Evolutionary conservation across 139 green algal species (phyloP).

Genomic region (Chlorokybus atmophyticus): DNA sequence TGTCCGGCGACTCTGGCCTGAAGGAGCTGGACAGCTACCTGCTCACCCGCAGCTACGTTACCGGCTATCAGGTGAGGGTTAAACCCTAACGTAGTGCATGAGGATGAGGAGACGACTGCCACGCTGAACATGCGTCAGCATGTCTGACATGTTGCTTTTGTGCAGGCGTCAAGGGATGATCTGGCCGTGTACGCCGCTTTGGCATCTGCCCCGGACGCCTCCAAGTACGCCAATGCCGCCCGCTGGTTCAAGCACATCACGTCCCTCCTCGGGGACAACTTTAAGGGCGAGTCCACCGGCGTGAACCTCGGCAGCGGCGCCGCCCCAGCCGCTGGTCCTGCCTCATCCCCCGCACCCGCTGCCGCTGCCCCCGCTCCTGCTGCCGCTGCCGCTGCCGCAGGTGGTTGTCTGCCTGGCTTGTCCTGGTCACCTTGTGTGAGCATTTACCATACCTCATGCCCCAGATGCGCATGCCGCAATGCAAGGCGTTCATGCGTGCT

Average conservation of each 20-base stretch:
- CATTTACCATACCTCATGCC: too few relatives aligned
- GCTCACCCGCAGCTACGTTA: slow-evolving; percentile 40
- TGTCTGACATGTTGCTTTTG: background rate
- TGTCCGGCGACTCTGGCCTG: slow-evolving; percentile 15
- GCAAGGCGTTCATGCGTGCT: too few relatives aligned
- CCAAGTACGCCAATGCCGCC: slow-evolving; percentile 28
- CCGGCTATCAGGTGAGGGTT: too few relatives aligned
- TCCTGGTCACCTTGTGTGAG: too few relatives aligned
- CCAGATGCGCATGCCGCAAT: too few relatives aligned
- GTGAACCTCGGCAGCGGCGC: slow-evolving; percentile 24
- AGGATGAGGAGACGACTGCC: too few relatives aligned
- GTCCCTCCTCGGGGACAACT: slow-evolving; percentile 30
- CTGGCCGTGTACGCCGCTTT: slow-evolving; percentile 41
- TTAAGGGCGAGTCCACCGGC: slow-evolving; percentile 26
- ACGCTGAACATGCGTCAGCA: background rate
- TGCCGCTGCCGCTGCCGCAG: slow-evolving; percentile 11
- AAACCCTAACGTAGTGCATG: too few relatives aligned
- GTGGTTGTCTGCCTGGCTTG: slow-evolving; percentile 1
- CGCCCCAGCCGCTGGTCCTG: background rate
- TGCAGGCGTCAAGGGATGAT: slow-evolving; percentile 47
- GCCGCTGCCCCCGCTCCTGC: slow-evolving; percentile 7
- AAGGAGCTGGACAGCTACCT: slow-evolving; percentile 44
- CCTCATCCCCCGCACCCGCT: slow-evolving; percentile 1
- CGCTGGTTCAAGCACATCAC: slow-evolving; percentile 52
- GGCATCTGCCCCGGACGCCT: slow-evolving; percentile 19